Base-by-base conservation (phyloP, 192 early-diverging fungal genomes). In the Podila epigama region DNA sequence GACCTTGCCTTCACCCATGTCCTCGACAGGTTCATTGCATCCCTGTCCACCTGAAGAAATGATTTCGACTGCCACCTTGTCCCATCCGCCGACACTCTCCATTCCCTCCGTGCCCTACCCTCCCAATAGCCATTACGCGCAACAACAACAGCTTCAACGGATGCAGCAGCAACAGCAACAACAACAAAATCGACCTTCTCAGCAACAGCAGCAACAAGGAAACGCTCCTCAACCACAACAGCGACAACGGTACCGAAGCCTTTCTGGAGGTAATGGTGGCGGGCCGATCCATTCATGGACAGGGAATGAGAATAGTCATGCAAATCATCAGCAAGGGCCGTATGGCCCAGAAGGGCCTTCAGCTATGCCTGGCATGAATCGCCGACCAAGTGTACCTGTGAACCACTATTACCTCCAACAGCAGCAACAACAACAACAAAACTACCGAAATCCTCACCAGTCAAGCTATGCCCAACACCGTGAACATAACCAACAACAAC, bases 1-100 rank as follows among this genome's bases (percentile, higher is more conserved):
- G 3, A 66, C 52, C 2, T 40, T 75, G 22, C 70, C 70, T 8
- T 75, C 70, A 4, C 70, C 70, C 32, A 66, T 75, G 70, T 66
- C 63, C 20, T 66, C 70, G 5, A 61, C 58, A 2, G 32, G 27
- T 16, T 60, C 70, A 0, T 29, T 48, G 8, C 27, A 36, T 9
- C 63, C 63, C 4, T 75, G 63, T 25, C 70, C 70, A 40, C 52
- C 51, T 12, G 51, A 63, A 25, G 70, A 75, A n/a, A 66, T 75
- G 58, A 62, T 75, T 7, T 66, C 70, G 7, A 75, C 70, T 4
- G 52, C 70, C 1, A 75, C 29, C 1, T 15, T 75, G 3, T 75
- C 70, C 42, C 64, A 75, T 48, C 63, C 70, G 34, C 63, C 62
- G 16, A 60, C 63, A 10, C 63, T 66, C 25, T 65, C 63, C 1